These are phyloP conservation scores for Bromus sterilis DNA, from an alignment of 176 grass and related monocot genomes.

Conservation along the genomic window DNA sequence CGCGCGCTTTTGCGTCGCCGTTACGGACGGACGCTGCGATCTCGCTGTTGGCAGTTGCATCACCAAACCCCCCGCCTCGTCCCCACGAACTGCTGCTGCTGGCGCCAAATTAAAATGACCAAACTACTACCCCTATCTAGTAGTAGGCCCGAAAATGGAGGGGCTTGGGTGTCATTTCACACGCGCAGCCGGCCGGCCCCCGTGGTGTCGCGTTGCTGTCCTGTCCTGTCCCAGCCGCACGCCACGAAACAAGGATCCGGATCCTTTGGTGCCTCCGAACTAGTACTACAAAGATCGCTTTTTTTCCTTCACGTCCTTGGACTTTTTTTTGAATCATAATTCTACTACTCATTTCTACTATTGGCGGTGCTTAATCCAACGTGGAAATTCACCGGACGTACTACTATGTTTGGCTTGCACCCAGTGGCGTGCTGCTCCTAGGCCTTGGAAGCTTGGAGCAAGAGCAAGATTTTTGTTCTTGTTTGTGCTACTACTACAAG, in stretches of 20 bases:
- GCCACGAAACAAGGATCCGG: constrained; percentile 12
- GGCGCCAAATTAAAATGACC: neutral
- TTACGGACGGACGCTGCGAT: constrained; percentile 9
- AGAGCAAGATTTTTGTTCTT: too few relatives aligned
- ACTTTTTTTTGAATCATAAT: too few relatives aligned
- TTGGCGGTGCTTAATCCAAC: too few relatives aligned
- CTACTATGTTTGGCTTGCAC: neutral
- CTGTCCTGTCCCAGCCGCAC: neutral
- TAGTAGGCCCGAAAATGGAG: too few relatives aligned
- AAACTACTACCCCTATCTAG: accelerated
- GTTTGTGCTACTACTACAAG: too few relatives aligned
- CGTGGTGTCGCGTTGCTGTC: constrained; percentile 15
- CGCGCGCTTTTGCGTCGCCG: constrained; percentile 12
- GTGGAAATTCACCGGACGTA: neutral
- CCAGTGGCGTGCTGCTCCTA: neutral
- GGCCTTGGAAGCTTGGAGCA: too few relatives aligned
- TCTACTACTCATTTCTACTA: neutral
- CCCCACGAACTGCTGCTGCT: neutral
- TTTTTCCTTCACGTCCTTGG: neutral
- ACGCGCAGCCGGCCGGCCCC: neutral
- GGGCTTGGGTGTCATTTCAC: neutral
- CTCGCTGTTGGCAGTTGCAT: neutral
- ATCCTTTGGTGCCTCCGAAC: neutral
- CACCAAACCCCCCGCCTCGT: neutral
- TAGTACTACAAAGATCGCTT: neutral